phyloP scores from a whole-genome alignment of 495 filamentous ascomycete species.

The Geopyxis carbonaria region DNA sequence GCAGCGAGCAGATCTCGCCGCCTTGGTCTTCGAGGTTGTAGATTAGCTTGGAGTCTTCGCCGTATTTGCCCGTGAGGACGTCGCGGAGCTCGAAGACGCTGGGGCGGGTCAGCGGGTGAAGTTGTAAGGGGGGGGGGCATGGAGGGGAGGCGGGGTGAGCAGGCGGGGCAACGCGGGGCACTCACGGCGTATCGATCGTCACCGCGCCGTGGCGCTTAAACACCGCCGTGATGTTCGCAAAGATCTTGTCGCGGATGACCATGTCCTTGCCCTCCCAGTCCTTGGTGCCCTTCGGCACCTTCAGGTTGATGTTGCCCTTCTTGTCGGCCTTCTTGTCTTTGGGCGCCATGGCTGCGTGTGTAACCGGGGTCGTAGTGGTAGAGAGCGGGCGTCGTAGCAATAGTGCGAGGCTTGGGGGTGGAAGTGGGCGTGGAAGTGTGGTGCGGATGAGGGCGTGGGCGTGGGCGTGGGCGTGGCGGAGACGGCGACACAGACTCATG shows the following conservation, averaged over 20 bases:
- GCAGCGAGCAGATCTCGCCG: slow-evolving; percentile 65
- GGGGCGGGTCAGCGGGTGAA: slow-evolving; percentile 22
- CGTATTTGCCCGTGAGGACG: slow-evolving; percentile 76
- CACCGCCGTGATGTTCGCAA: slow-evolving; percentile 61
- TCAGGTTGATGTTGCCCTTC: slow-evolving; percentile 22
- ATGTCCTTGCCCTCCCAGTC: slow-evolving; percentile 50
- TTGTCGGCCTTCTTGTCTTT: slow-evolving; percentile 22
- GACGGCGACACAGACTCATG: slow-evolving; percentile 6
- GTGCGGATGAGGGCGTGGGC: not conserved
- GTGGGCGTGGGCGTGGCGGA: not conserved
- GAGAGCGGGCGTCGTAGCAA: not conserved
- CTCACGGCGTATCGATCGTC: slow-evolving; percentile 60
- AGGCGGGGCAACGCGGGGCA: not conserved
- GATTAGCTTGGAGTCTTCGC: slow-evolving; percentile 80
- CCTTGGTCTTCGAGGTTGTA: slow-evolving; percentile 78
- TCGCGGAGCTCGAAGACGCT: slow-evolving; percentile 36
- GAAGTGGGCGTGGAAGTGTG: not conserved
- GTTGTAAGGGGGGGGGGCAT: no score
- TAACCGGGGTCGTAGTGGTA: no score
- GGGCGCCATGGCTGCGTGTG: slow-evolving; percentile 17
- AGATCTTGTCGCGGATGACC: slow-evolving; percentile 69
- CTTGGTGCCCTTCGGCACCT: slow-evolving; percentile 25
- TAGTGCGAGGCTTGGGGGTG: not conserved
- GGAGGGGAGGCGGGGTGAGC: slow-evolving; percentile 2
- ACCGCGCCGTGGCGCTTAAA: slow-evolving; percentile 82